phyloP scores from a whole-genome alignment of 1,139 yeast species.

The Neolecta irregularis region DNA sequence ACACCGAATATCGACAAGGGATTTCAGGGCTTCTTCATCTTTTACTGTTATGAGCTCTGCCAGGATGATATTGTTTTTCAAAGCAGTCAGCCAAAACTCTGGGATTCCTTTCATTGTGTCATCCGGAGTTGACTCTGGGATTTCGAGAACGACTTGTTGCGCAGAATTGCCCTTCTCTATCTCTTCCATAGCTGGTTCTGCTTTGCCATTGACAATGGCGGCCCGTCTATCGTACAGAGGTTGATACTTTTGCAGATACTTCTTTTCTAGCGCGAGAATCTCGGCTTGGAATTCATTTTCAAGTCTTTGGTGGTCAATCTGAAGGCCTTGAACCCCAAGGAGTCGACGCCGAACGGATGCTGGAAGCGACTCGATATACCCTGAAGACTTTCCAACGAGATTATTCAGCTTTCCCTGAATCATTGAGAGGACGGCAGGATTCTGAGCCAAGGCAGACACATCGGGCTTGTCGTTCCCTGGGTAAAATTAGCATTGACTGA shows the following conservation, averaged over 20 bases:
- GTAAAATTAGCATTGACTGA: too few species aligned
- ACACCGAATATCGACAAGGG: constrained; percentile 56
- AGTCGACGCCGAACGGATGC: constrained; percentile 59
- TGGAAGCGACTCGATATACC: constrained; percentile 70
- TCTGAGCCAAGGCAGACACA: constrained; percentile 42
- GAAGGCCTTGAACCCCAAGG: constrained; percentile 70
- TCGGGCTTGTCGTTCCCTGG: constrained; percentile 10
- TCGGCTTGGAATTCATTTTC: constrained; percentile 89
- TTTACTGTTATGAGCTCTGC: constrained; percentile 80
- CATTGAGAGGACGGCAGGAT: constrained; percentile 67
- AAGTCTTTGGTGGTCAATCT: constrained; percentile 61
- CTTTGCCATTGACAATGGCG: constrained; percentile 51
- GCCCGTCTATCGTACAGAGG: constrained; percentile 69
- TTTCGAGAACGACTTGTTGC: constrained; percentile 33
- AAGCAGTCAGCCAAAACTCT: constrained; percentile 89
- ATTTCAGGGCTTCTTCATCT: constrained; percentile 68
- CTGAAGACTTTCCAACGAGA: constrained; percentile 73
- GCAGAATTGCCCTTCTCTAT: constrained; percentile 52
- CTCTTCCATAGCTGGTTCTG: constrained; percentile 68
- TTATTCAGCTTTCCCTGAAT: constrained; percentile 81
- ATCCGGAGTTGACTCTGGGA: constrained; percentile 14
- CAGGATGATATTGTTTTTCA: constrained; percentile 70
- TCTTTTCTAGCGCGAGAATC: constrained; percentile 71
- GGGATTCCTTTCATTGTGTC: constrained; percentile 60
- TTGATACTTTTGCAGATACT: constrained; percentile 53